Base-by-base conservation (phyloP, 2,329 filamentous ascomycete genomes). In the Fusarium praegraminearum region DNA sequence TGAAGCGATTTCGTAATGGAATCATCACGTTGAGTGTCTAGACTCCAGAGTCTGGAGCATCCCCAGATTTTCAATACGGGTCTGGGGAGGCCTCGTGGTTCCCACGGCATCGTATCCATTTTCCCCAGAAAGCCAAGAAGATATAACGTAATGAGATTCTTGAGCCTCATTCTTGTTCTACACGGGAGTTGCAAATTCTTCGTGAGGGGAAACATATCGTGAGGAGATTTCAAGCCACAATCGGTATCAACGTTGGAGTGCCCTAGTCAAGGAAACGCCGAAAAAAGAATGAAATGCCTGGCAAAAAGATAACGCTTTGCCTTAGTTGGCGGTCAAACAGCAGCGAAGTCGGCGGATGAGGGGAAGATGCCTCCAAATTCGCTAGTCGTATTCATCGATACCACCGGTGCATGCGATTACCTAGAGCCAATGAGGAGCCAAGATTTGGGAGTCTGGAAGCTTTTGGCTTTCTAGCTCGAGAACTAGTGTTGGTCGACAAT, bases 391-490 rank as follows among this genome's bases (percentile, higher is more conserved):
- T 66, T 54, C 53, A 47, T 46, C 45, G 28, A 45, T 65, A 54
- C 45, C 54, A 57, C 54, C 54, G 52, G 55, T 46, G 58, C 28
- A 59, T 47, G 56, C 49, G 57, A 51, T 30, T 47, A 32, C 49
- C 49, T 41, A 45, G 8, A 57, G 26, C 62, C 64, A 75, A 75
- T 71, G 50, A 69, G 24, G 13, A 26, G 30, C 45, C 46, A 20
- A 22, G 20, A 16, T 9, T 18, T 30, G 18, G 40, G 44, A 44
- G 59, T 71, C 73, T 75, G 70, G 73, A 75, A 75, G 63, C 50
- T 62, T 75, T 75, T 71, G 74, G 62, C 52, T 62, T 75, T 75
- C 73, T 75, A 75, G 73, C 61, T 18, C 22, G 32, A 33, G 13
- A 43, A 32, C 50, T 57, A 67, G 45, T 11, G 15, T n/a, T 20